phyloP scores from a whole-genome alignment of 2,329 filamentous ascomycete species.

The Beauveria pseudobassiana region DNA sequence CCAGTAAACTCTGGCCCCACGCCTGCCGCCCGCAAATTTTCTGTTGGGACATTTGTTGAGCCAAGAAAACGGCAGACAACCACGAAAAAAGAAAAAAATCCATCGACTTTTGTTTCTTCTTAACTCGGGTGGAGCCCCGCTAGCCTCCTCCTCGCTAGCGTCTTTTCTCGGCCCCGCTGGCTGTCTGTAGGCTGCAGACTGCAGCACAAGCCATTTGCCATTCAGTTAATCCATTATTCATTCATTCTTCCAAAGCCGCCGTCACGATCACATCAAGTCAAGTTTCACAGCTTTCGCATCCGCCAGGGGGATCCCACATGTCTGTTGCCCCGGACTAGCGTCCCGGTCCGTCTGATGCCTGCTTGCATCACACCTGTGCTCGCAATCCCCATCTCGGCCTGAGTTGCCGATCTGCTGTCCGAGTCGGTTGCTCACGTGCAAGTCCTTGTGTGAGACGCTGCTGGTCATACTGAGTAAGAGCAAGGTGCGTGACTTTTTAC shows the following conservation, averaged over 20 bases:
- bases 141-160: background rate
- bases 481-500: no score
- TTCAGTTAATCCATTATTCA: no score
- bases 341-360: background rate
- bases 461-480: no score
- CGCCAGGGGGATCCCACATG: background rate
- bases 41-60: constrained; percentile 33
- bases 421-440: background rate
- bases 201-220: no score
- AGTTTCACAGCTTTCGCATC: no score
- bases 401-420: background rate
- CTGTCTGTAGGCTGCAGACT: background rate
- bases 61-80: constrained; percentile 15
- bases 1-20: background rate
- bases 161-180: background rate
- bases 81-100: background rate
- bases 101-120: background rate
- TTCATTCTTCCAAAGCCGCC: no score
- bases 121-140: background rate
- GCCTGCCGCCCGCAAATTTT: constrained; percentile 14
- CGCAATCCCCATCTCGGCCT: background rate
- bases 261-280: no score
- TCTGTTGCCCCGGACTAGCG: constrained; percentile 6
- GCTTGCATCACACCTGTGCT: background rate
- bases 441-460: background rate